Base-by-base conservation (phyloP, 2,329 filamentous ascomycete species). In the Pyricularia sp. region DNA sequence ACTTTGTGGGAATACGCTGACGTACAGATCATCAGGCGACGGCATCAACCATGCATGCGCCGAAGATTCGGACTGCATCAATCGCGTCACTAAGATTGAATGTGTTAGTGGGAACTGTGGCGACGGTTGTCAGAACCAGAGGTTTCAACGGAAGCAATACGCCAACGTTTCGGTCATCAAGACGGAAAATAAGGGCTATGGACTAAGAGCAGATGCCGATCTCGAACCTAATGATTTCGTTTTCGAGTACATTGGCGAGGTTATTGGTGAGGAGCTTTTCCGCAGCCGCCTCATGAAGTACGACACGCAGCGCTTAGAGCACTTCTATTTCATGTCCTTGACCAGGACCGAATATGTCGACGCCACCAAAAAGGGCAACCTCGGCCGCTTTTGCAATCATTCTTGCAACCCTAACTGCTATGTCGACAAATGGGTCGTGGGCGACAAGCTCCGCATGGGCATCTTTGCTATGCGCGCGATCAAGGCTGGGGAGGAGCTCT, bases 301-400 rank as follows among this genome's bases (percentile, higher is more conserved):
- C 76, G 92, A 97, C 73, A 84, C 94, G 62, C 91, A 97, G 75
- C 93, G 93, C 67, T 97, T 99, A 82, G 96, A 96, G 76, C 94
- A 99, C 77, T 99, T 99, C 76, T 99, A 99, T 78, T 99, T 99
- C 80, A 99, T 99, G 94, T 97, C 94, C 31, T 86, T 99, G 67
- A 96, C 87, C 73, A 96, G 96, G 75, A 90, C 88, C 72, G 94
- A 97, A 75, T 99, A 97, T 73, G 92, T 99, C 66, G 94, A 99
- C 77, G 94, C 94, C 26, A 99, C 94, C 10, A 96, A 94, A 74
- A 96, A 91, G 75, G 94, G 94, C 63, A 97, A 97, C 70, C 84
- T 99, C 6, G 94, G 93, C 63, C 88, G 94, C 33, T 99, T 99
- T 73, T 99, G 94, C 84, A 99, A 99, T 73, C 94, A 99, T 75